Conservation (phyloP, 2,329 filamentous ascomycete genomes). For the Chaetomium strumarium region DNA sequence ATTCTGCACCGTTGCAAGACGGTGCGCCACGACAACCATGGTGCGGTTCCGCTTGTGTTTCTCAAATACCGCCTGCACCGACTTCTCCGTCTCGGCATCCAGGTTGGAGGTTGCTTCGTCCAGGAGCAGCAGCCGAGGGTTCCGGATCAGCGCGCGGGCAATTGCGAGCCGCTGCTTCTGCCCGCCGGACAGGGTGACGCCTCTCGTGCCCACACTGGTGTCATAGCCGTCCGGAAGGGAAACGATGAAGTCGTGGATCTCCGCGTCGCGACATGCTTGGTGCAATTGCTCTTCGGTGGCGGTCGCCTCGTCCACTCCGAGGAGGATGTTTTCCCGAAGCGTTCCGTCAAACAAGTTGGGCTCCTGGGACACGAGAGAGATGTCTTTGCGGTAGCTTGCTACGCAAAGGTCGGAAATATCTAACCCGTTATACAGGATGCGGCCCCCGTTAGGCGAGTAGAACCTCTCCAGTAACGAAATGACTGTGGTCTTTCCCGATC, state of each 20-base stretch:
- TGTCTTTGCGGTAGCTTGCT: constrained; percentile 44
- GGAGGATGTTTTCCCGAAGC: constrained; percentile 29
- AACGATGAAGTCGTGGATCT: constrained; percentile 28
- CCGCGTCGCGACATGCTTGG: constrained; percentile 27
- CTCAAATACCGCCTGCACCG: constrained; percentile 63
- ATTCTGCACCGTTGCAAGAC: constrained; percentile 72
- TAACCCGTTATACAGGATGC: constrained; percentile 50
- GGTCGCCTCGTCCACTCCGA: constrained; percentile 25
- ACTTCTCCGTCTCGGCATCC: constrained; percentile 51
- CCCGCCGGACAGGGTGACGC: constrained; percentile 57
- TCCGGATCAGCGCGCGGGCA: constrained; percentile 59
- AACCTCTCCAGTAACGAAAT: constrained; percentile 44
- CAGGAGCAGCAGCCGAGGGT: constrained; percentile 60
- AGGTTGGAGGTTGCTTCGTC: constrained; percentile 69
- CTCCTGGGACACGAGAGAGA: constrained; percentile 56
- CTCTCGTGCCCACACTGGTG: constrained; percentile 60
- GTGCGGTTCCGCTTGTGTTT: constrained; percentile 53
- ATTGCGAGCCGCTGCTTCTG: constrained; percentile 67
- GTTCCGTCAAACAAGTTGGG: constrained; percentile 51
- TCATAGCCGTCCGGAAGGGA: constrained; percentile 51
- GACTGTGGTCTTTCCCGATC: constrained; percentile 34
- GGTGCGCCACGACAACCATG: constrained; percentile 71
- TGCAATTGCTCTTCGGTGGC: constrained; percentile 23
- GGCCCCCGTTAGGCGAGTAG: constrained; percentile 40
- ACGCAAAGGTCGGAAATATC: constrained; percentile 49